Percentiles rank a stretch among this genome's conserved stretches.
Evolutionary conservation across 768 basidiomycete genomes (phyloP).

Genomic region (Panaeolus papilionaceus): DNA sequence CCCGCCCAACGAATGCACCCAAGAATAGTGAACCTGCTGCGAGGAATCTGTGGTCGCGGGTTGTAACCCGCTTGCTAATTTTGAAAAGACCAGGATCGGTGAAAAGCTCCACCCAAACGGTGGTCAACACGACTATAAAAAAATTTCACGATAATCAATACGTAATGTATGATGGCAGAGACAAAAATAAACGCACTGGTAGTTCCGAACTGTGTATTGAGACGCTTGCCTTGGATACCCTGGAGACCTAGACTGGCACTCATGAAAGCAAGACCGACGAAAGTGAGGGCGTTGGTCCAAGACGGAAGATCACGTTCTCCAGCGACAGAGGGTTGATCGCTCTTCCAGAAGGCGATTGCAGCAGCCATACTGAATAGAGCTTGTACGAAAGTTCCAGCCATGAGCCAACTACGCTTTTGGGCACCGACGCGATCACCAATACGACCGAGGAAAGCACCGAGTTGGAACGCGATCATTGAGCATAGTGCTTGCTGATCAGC

Average conservation of each 20-base stretch:
- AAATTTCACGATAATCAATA: slow-evolving; percentile 1
- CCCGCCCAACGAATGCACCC: slow-evolving; percentile 74
- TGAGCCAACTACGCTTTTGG: slow-evolving; percentile 78
- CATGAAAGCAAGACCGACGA: slow-evolving; percentile 78
- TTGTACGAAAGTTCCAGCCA: slow-evolving; percentile 74
- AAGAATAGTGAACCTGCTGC: slow-evolving; percentile 74
- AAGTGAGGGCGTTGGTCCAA: slow-evolving; percentile 73
- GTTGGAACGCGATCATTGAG: slow-evolving; percentile 78
- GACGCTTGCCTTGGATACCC: slow-evolving; percentile 83
- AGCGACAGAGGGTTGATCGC: slow-evolving; percentile 60
- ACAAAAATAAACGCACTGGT: slow-evolving; percentile 57
- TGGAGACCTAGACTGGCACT: slow-evolving; percentile 86
- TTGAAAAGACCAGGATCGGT: slow-evolving; percentile 80
- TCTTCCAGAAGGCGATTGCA: slow-evolving; percentile 75
- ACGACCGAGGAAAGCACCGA: slow-evolving; percentile 80
- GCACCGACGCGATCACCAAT: slow-evolving; percentile 84
- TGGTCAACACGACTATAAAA: slow-evolving; percentile 76
- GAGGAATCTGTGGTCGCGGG: slow-evolving; percentile 76
- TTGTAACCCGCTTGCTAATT: slow-evolving; percentile 51
- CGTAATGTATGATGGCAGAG: slow-evolving; percentile 1
- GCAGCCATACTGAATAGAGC: slow-evolving; percentile 77
- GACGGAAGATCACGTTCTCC: slow-evolving; percentile 63
- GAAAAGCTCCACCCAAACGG: slow-evolving; percentile 89
- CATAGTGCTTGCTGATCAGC: slow-evolving; percentile 86
- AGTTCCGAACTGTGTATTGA: slow-evolving; percentile 81